These are phyloP conservation scores for Didymella segeticola DNA, from an alignment of 2,329 filamentous ascomycete species.

Conservation along the genomic window DNA sequence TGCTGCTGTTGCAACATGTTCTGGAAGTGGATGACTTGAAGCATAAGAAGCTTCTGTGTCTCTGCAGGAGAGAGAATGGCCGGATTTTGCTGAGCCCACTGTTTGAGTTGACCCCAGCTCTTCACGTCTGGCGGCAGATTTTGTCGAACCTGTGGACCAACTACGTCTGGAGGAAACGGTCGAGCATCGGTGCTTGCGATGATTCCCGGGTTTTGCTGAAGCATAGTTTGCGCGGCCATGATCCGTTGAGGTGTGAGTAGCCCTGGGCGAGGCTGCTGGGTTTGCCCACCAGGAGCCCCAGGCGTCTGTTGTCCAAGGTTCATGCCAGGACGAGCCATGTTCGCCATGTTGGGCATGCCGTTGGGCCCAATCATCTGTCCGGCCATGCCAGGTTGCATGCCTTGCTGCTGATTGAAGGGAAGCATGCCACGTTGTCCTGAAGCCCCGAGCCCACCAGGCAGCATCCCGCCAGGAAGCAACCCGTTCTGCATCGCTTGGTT, in stretches of 20 bases:
- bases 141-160: slow-evolving; percentile 32
- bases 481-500: slow-evolving; percentile 34
- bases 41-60: slow-evolving; percentile 40
- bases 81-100: slow-evolving; percentile 58
- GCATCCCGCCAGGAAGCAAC: slow-evolving; percentile 26
- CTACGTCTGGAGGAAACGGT: slow-evolving; percentile 40
- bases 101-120: slow-evolving; percentile 64
- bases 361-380: slow-evolving; percentile 40
- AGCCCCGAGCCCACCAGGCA: slow-evolving; percentile 27
- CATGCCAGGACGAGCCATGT: slow-evolving; percentile 36
- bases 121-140: slow-evolving; percentile 58
- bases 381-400: slow-evolving; percentile 29
- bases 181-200: slow-evolving; percentile 40
- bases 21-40: slow-evolving; percentile 54
- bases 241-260: slow-evolving; percentile 38
- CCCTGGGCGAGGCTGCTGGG: slow-evolving; percentile 34
- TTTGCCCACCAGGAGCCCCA: slow-evolving; percentile 30
- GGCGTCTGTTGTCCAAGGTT: slow-evolving; percentile 38
- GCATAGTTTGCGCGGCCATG: slow-evolving; percentile 31
- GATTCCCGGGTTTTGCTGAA: slow-evolving; percentile 45
- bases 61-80: slow-evolving; percentile 34
- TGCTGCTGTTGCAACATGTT: slow-evolving; percentile 44
- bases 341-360: slow-evolving; percentile 32
- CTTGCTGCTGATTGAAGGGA: slow-evolving; percentile 38
- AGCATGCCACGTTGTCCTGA: slow-evolving; percentile 38